Evolutionary conservation across 495 filamentous ascomycete genomes (phyloP).

Genomic region (Bathelium albidoporum): DNA sequence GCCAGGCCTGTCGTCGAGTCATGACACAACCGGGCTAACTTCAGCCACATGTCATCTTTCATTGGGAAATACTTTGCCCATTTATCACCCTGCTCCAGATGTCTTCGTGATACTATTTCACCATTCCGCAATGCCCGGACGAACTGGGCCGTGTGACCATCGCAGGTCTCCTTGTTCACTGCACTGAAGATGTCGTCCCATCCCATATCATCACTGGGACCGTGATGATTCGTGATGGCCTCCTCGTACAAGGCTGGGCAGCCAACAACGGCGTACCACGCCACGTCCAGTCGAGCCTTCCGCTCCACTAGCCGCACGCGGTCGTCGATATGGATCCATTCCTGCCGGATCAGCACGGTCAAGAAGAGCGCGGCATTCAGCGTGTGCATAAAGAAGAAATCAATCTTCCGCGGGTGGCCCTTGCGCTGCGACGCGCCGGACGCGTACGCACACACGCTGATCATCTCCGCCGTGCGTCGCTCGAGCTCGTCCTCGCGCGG

Average conservation of each 20-base stretch:
- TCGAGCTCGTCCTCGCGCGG: background rate
- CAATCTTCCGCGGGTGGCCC: constrained; percentile 29
- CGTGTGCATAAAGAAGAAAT: constrained; percentile 37
- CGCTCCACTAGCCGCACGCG: constrained; percentile 30
- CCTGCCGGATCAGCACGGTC: constrained; percentile 21
- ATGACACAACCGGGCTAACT: constrained; percentile 27
- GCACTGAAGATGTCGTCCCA: constrained; percentile 26
- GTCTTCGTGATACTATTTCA: constrained; percentile 17
- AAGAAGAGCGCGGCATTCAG: constrained; percentile 29
- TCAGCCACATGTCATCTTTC: constrained; percentile 28
- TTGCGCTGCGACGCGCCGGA: background rate
- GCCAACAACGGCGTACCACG: constrained; percentile 27
- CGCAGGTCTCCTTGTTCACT: constrained; percentile 26
- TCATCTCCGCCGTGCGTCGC: background rate
- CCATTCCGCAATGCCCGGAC: constrained; percentile 29
- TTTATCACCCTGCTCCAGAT: constrained; percentile 20
- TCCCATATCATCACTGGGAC: background rate
- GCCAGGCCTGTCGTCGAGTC: constrained; percentile 7
- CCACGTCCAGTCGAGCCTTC: constrained; percentile 30
- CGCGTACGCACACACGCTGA: background rate
- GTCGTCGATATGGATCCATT: constrained; percentile 16
- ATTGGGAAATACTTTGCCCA: constrained; percentile 17
- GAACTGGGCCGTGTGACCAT: constrained; percentile 33
- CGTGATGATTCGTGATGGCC: constrained; percentile 17
- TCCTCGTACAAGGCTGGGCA: constrained; percentile 17